phyloP scores from a whole-genome alignment of 192 early-diverging fungal species.

The Coemansia sp. region DNA sequence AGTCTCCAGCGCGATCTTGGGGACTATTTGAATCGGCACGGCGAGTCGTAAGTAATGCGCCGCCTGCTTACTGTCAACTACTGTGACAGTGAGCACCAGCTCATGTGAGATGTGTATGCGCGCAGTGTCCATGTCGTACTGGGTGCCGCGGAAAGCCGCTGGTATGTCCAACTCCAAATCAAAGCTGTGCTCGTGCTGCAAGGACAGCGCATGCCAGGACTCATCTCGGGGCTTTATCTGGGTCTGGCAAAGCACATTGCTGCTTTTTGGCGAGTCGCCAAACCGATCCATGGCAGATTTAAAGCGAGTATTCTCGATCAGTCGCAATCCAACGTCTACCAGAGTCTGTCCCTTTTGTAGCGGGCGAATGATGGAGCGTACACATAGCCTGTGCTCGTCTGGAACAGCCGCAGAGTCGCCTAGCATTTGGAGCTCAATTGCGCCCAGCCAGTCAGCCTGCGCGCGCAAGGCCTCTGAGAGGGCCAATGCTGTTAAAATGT shows the following conservation, averaged over 20 bases:
- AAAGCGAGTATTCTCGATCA: slow-evolving; percentile 24
- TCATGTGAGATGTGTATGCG: slow-evolving; percentile 32
- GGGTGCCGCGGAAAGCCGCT: slow-evolving; percentile 19
- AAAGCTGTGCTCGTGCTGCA: slow-evolving; percentile 27
- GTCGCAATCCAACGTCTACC: slow-evolving; percentile 29
- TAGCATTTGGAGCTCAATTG: slow-evolving; percentile 34
- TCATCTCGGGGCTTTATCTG: not conserved
- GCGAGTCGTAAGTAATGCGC: slow-evolving; percentile 34
- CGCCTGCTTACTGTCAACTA: slow-evolving; percentile 19
- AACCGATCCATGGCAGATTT: slow-evolving; percentile 18
- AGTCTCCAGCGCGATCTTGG: slow-evolving; percentile 12
- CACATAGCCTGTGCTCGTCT: slow-evolving; percentile 25
- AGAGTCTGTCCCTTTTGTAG: slow-evolving; percentile 36
- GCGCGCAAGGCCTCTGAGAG: slow-evolving; percentile 23
- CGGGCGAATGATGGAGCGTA: slow-evolving; percentile 27
- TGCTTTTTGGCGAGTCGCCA: slow-evolving; percentile 20
- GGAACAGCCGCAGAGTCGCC: slow-evolving; percentile 23
- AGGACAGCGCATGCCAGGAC: slow-evolving; percentile 8
- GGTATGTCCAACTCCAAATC: slow-evolving; percentile 28
- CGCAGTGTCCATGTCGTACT: slow-evolving; percentile 36
- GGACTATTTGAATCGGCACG: slow-evolving; percentile 22
- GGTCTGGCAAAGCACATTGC: slow-evolving; percentile 13
- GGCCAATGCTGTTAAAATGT: slow-evolving; percentile 6
- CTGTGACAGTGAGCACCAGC: slow-evolving; percentile 36
- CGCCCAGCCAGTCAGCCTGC: slow-evolving; percentile 45